phyloP scores from a whole-genome alignment of 257 asterid species.

The Fraxinus pennsylvanica region DNA sequence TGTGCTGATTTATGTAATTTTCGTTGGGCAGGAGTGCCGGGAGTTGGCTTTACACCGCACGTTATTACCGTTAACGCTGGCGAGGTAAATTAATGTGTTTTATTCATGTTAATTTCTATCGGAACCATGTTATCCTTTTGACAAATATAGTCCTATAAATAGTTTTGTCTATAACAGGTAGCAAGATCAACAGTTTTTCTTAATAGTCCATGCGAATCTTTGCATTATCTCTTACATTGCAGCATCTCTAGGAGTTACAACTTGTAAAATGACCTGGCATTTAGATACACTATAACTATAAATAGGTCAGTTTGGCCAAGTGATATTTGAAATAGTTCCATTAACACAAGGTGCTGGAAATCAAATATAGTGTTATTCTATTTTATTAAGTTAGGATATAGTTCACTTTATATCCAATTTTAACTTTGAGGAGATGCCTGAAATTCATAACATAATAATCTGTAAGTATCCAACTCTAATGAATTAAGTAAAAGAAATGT shows the following conservation, averaged over 20 bases:
- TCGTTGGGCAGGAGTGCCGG: conserved; percentile 40
- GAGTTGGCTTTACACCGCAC: conserved; percentile 55
- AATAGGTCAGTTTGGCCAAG: neutral
- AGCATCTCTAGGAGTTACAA: neutral
- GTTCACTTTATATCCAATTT: neutral
- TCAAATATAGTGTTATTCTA: neutral
- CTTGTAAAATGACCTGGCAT: neutral
- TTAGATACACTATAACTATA: neutral
- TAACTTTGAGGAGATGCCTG: neutral
- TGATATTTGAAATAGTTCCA: neutral
- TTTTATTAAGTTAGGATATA: neutral
- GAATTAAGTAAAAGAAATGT: neutral
- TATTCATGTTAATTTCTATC: neutral
- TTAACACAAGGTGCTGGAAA: neutral
- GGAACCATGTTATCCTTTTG: neutral
- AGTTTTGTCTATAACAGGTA: neutral
- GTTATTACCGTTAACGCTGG: conserved; percentile 54
- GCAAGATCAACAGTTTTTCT: neutral
- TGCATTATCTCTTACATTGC: neutral
- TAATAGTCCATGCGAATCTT: neutral
- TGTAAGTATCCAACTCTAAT: neutral
- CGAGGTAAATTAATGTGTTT: conserved; percentile 33
- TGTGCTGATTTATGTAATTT: neutral
- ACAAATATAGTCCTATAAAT: neutral
- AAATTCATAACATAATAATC: neutral